A percentile compares a stretch with the other conserved stretches of the same genome.
Conservation (phyloP, 2,329 filamentous ascomycete genomes). For the Furcasterigmium furcatum region DNA sequence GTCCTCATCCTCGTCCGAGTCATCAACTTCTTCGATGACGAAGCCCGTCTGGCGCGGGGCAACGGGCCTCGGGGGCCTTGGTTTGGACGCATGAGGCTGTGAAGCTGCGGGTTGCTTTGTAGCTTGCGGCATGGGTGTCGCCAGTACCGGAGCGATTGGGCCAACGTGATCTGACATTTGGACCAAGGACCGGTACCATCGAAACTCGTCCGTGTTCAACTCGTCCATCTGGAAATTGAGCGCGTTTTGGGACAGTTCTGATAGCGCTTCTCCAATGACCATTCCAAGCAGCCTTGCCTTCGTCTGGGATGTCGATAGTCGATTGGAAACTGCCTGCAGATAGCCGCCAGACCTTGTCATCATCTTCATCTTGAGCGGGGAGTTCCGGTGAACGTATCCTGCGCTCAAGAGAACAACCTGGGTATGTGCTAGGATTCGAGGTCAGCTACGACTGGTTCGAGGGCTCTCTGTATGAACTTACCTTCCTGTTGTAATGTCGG, state of each 20-base stretch:
- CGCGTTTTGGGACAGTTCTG: slow-evolving; percentile 59
- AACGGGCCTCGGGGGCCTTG: slow-evolving; percentile 21
- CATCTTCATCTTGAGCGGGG: slow-evolving; percentile 63
- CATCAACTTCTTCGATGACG: slow-evolving; percentile 64
- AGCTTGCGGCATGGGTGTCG: neutral
- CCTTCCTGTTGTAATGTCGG: slow-evolving; percentile 88
- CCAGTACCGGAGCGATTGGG: slow-evolving; percentile 45
- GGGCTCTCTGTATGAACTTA: slow-evolving; percentile 31
- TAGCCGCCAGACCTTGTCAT: slow-evolving; percentile 71
- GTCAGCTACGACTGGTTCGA: neutral
- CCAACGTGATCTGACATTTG: slow-evolving; percentile 62
- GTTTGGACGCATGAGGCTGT: neutral
- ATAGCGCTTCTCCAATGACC: slow-evolving; percentile 74
- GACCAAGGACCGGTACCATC: slow-evolving; percentile 70
- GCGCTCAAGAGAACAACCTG: slow-evolving; percentile 76
- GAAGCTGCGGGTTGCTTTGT: slow-evolving; percentile 9
- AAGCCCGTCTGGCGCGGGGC: slow-evolving; percentile 34
- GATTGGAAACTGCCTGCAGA: slow-evolving; percentile 78
- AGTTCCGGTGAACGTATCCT: slow-evolving; percentile 68
- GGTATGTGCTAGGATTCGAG: slow-evolving; percentile 62
- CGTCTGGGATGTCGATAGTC: slow-evolving; percentile 72
- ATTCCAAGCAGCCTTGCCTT: slow-evolving; percentile 83
- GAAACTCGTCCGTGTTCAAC: slow-evolving; percentile 66
- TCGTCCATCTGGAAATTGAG: slow-evolving; percentile 86
- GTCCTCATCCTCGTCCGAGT: slow-evolving; percentile 56